phyloP scores from a whole-genome alignment of 768 basidiomycete species.

The Aureoboletus auriporus region DNA sequence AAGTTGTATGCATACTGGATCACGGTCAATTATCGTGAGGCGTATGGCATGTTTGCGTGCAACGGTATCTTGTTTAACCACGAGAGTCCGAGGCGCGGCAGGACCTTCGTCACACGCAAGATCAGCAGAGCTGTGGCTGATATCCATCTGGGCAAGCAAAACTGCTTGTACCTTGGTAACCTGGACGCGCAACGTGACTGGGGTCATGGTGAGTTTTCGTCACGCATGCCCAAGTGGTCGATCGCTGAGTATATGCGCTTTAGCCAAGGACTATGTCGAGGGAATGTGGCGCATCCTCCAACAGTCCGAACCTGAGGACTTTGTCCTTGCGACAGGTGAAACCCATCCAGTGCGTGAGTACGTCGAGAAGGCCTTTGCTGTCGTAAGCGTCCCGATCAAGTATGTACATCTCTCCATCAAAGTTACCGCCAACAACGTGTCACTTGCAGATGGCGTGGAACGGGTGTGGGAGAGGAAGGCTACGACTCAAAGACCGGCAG shows the following conservation, averaged over 20 bases:
- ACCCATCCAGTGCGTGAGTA: constrained; percentile 93
- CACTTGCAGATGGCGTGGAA: constrained; percentile 64
- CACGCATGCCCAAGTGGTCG: not conserved
- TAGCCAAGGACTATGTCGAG: constrained; percentile 88
- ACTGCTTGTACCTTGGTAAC: constrained; percentile 91
- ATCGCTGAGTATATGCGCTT: constrained; percentile 5
- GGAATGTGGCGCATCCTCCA: constrained; percentile 99
- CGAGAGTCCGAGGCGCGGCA: constrained; percentile 90
- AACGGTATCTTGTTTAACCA: constrained; percentile 99
- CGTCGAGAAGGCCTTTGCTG: constrained; percentile 80
- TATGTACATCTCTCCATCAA: constrained; percentile 28
- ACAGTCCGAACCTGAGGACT: constrained; percentile 79
- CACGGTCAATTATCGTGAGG: constrained; percentile 88
- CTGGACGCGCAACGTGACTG: constrained; percentile 94
- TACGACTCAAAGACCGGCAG: constrained; percentile 65
- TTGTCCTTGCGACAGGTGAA: constrained; percentile 93
- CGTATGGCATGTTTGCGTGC: constrained; percentile 94
- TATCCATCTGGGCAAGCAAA: constrained; percentile 84
- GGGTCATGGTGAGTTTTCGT: constrained; percentile 75
- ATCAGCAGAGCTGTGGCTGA: constrained; percentile 91
- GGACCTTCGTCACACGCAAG: constrained; percentile 96
- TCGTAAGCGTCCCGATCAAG: constrained; percentile 65
- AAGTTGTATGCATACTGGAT: constrained; percentile 94
- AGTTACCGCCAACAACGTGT: not conserved
- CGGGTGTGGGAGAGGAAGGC: constrained; percentile 74